phyloP scores from a whole-genome alignment of 2,329 filamentous ascomycete species.

The Fusarium pseudonygamai region DNA sequence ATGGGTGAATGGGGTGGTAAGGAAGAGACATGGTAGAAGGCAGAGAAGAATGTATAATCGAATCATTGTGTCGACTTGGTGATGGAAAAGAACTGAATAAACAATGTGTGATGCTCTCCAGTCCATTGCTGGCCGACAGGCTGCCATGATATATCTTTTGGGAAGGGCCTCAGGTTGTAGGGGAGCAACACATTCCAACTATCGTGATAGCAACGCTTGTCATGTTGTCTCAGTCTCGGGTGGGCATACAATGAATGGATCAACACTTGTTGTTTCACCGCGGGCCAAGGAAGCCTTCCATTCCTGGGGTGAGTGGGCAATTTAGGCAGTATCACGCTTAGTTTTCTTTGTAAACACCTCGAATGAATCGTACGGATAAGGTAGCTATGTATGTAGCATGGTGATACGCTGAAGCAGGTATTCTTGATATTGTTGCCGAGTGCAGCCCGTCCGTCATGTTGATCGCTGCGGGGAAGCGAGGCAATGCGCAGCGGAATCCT shows the following conservation, averaged over 20 bases:
- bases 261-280: slow-evolving; percentile 31
- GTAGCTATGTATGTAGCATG: neutral
- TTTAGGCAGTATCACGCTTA: neutral
- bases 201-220: slow-evolving; percentile 32
- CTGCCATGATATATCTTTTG: slow-evolving; percentile 35
- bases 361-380: neutral
- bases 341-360: neutral
- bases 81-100: neutral
- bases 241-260: slow-evolving; percentile 10
- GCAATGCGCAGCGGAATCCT: slow-evolving; percentile 8
- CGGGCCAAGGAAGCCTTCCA: slow-evolving; percentile 13
- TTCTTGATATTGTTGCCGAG: slow-evolving; percentile 14
- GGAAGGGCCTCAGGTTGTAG: slow-evolving; percentile 30
- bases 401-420: slow-evolving; percentile 4
- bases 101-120: slow-evolving; percentile 1
- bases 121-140: neutral
- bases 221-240: slow-evolving; percentile 35
- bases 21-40: slow-evolving; percentile 22
- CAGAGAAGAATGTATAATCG: slow-evolving; percentile 33
- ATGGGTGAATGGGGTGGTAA: slow-evolving; percentile 6
- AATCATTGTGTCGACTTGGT: slow-evolving; percentile 35
- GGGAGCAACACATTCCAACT: slow-evolving; percentile 49
- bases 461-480: slow-evolving; percentile 5
- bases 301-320: slow-evolving; percentile 18
- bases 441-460: neutral